Evolutionary conservation across 1,284 basidiomycete species (phyloP).

Genomic region (Apiotrichum laibachii): DNA sequence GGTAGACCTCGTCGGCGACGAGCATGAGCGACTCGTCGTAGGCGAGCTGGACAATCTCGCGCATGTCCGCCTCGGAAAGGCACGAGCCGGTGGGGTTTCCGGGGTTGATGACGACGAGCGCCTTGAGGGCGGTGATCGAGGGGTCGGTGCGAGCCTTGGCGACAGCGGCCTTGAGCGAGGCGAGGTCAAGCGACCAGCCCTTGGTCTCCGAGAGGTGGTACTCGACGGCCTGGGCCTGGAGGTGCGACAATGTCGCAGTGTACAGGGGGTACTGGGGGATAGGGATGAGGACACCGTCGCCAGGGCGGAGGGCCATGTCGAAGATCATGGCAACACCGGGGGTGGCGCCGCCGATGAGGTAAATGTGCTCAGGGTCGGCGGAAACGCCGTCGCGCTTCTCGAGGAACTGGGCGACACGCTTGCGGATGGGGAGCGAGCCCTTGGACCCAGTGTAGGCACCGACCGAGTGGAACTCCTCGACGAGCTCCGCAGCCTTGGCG

Average conservation of each 20-base stretch:
- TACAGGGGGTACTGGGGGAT: conserved; percentile 96
- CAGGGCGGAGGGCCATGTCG: conserved; percentile 29
- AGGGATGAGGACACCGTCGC: conserved; percentile 60
- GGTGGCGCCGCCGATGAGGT: conserved; percentile 86
- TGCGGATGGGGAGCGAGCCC: conserved; percentile 79
- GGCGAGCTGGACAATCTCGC: conserved; percentile 69
- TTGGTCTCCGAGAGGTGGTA: conserved; percentile 79
- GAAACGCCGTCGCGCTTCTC: conserved; percentile 76
- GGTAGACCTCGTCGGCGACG: conserved; percentile 90
- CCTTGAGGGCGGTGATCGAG: conserved; percentile 59
- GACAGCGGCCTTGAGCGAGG: conserved; percentile 65
- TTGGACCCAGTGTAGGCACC: conserved; percentile 94
- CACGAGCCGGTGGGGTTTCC: conserved; percentile 88
- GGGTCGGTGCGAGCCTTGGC: conserved; percentile 64
- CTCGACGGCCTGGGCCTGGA: conserved; percentile 69
- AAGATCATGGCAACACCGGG: conserved; percentile 85
- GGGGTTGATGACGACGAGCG: conserved; percentile 88
- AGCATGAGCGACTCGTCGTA: conserved; percentile 77
- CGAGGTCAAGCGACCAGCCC: conserved; percentile 75
- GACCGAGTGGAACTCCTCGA: conserved; percentile 78
- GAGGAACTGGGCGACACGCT: conserved; percentile 83
- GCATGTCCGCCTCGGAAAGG: conserved; percentile 67
- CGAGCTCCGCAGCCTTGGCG: conserved; percentile 72
- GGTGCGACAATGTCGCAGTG: conserved; percentile 83
- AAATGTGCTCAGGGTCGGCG: conserved; percentile 76